Percentiles rank a stretch among this genome's conserved stretches.
These are phyloP conservation scores for Podila horticola DNA, from an alignment of 192 early-diverging fungal species.

Conservation along the genomic window DNA sequence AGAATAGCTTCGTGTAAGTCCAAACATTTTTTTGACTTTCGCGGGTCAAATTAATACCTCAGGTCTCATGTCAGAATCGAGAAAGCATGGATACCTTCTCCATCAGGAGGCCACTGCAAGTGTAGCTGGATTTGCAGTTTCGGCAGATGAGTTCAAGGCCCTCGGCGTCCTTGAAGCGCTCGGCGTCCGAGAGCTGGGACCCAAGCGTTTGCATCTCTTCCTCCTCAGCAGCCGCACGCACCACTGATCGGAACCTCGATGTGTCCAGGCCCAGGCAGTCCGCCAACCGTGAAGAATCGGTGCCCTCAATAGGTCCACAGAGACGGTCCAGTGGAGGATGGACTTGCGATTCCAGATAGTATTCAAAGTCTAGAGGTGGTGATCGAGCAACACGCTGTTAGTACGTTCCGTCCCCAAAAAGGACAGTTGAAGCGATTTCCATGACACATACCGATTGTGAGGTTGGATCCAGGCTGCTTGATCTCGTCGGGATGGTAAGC, in stretches of 20 bases:
- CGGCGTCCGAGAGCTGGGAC: conserved; percentile 76
- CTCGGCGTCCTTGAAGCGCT: conserved; percentile 82
- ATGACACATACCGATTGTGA: conserved; percentile 53
- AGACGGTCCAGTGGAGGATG: conserved; percentile 88
- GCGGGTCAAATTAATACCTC: too few relatives aligned
- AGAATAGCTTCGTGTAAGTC: background rate
- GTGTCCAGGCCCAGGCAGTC: conserved; percentile 86
- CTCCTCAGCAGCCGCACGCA: conserved; percentile 21
- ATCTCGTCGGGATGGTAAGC: conserved; percentile 92
- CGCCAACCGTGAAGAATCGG: conserved; percentile 79
- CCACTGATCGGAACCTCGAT: conserved; percentile 61
- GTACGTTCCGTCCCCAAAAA: too few relatives aligned
- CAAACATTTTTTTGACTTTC: too few relatives aligned
- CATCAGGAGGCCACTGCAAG: conserved; percentile 13
- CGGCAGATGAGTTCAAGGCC: conserved; percentile 69
- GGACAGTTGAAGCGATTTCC: too few relatives aligned
- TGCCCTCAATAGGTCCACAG: conserved; percentile 87
- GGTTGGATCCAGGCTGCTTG: conserved; percentile 55
- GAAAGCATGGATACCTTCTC: conserved; percentile 13
- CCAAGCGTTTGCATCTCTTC: conserved; percentile 78
- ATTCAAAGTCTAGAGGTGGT: conserved; percentile 89
- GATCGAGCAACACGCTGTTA: too few relatives aligned
- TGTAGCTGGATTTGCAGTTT: conserved; percentile 61
- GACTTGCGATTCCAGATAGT: conserved; percentile 94
- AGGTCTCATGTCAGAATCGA: too few relatives aligned